Evolutionary conservation across 768 basidiomycete species (phyloP).

Genomic region (Russula sp.): DNA sequence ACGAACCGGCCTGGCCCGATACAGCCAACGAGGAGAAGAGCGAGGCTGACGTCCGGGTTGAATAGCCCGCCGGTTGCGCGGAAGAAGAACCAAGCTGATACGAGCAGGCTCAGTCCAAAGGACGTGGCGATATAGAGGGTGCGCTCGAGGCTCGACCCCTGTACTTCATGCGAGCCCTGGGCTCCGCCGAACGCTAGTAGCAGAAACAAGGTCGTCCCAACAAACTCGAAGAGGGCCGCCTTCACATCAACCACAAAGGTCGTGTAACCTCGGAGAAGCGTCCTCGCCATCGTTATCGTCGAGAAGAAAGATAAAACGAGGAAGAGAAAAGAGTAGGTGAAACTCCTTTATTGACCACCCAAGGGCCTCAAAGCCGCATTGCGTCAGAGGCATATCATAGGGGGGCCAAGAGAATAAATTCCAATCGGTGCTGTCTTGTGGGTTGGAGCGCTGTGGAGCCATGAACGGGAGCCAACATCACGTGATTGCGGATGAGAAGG

Average conservation of each 20-base stretch:
- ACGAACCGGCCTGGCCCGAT: constrained; percentile 50
- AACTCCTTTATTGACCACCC: not conserved
- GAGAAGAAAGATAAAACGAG: too few relatives aligned
- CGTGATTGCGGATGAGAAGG: not conserved
- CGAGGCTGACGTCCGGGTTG: constrained; percentile 55
- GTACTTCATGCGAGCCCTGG: constrained; percentile 44
- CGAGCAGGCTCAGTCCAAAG: constrained; percentile 55
- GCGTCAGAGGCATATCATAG: not conserved
- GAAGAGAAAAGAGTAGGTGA: not conserved
- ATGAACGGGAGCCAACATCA: not conserved
- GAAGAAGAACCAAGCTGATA: constrained; percentile 63
- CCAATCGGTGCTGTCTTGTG: not conserved
- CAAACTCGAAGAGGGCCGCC: constrained; percentile 50
- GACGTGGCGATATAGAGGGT: constrained; percentile 50
- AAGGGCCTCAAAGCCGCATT: not conserved
- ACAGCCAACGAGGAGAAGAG: constrained; percentile 49
- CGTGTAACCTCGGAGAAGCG: constrained; percentile 21
- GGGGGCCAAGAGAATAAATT: too few relatives aligned
- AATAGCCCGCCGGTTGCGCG: constrained; percentile 57
- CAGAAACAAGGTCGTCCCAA: constrained; percentile 56
- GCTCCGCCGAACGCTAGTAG: constrained; percentile 59
- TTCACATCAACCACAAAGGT: constrained; percentile 31
- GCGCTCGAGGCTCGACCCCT: constrained; percentile 30
- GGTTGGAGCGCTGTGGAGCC: too few relatives aligned
- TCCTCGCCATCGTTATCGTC: not conserved